Conservation (phyloP, 495 filamentous ascomycete species). For the Melanomma pulvis-pyrius region DNA sequence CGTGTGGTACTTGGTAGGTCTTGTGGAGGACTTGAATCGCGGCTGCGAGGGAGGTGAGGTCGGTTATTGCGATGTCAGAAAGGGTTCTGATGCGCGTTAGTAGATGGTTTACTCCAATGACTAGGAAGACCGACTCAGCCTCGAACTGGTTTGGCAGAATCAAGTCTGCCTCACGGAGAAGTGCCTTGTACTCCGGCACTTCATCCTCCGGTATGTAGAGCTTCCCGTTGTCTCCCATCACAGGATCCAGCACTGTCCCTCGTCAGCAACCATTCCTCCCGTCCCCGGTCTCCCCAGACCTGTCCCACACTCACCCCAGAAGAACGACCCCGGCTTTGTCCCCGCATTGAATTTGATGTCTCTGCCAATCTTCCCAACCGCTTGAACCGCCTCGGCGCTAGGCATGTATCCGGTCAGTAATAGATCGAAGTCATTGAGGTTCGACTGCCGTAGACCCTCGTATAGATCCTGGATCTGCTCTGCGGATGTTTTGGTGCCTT, state of each 20-base stretch:
- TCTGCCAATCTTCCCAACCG: conserved; percentile 78
- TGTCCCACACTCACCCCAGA: conserved; percentile 67
- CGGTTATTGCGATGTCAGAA: conserved; percentile 78
- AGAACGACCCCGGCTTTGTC: conserved; percentile 74
- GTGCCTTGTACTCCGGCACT: conserved; percentile 82
- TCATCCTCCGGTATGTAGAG: conserved; percentile 89
- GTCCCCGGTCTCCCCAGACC: background rate
- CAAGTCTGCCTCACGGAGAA: conserved; percentile 80
- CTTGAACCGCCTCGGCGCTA: conserved; percentile 77
- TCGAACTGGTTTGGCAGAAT: conserved; percentile 98
- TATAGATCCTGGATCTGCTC: conserved; percentile 84
- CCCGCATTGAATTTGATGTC: conserved; percentile 71
- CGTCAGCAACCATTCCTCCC: conserved; percentile 10
- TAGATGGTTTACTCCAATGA: background rate
- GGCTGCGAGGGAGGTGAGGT: conserved; percentile 66
- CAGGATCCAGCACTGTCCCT: conserved; percentile 79
- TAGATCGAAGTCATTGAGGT: conserved; percentile 84
- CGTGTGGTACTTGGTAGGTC: conserved; percentile 77
- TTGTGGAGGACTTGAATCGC: conserved; percentile 79
- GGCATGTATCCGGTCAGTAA: conserved; percentile 93
- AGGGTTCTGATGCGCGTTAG: conserved; percentile 60
- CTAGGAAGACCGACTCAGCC: conserved; percentile 68
- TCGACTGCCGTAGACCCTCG: conserved; percentile 76
- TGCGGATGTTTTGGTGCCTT: conserved; percentile 77
- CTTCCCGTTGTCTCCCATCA: conserved; percentile 94